Percentiles rank a stretch among this genome's conserved stretches.
Evolutionary conservation across 2,329 filamentous ascomycete species (phyloP).

Genomic region (Pyrenophora seminiperda): DNA sequence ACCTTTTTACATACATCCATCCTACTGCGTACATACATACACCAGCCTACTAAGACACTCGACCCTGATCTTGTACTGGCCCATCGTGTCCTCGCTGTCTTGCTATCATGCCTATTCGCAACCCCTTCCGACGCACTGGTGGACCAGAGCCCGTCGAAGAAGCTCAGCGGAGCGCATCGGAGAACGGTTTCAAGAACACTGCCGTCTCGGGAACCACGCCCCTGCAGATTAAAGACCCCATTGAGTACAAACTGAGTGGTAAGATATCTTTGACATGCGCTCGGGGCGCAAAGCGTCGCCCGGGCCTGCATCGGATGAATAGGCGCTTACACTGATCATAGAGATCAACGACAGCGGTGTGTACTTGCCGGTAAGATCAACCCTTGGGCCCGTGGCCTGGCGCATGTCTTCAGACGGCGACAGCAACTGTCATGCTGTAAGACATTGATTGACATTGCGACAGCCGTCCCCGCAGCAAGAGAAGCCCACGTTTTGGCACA

Average conservation of each 20-base stretch:
- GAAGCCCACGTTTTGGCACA: slow-evolving; percentile 78
- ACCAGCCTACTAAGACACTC: slow-evolving; percentile 26
- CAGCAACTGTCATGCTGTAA: background rate
- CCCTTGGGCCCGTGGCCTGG: slow-evolving; percentile 1
- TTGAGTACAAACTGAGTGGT: slow-evolving; percentile 61
- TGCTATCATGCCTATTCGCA: slow-evolving; percentile 48
- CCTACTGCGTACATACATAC: slow-evolving; percentile 11
- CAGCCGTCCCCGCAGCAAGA: slow-evolving; percentile 83
- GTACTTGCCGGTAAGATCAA: slow-evolving; percentile 77
- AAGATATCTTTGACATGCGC: slow-evolving; percentile 27
- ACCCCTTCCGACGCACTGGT: slow-evolving; percentile 48
- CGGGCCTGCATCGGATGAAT: slow-evolving; percentile 8
- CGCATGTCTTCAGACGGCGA: slow-evolving; percentile 6
- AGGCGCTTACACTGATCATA: slow-evolving; percentile 51
- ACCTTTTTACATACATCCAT: slow-evolving; percentile 19
- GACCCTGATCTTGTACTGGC: slow-evolving; percentile 22
- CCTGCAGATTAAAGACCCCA: slow-evolving; percentile 52
- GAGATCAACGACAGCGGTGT: slow-evolving; percentile 96
- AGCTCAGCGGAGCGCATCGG: slow-evolving; percentile 38
- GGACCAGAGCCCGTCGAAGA: slow-evolving; percentile 42
- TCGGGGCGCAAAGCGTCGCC: slow-evolving; percentile 7
- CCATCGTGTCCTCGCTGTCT: slow-evolving; percentile 20
- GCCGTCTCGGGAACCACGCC: slow-evolving; percentile 47
- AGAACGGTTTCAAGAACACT: slow-evolving; percentile 41
- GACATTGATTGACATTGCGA: slow-evolving; percentile 28